A percentile compares a stretch with the other conserved stretches of the same genome.
Evolutionary conservation across 129 eudicot species (phyloP).

Genomic region (Helianthus annuus): HanXRQr2.0-SUNRISE NC_035445.2:64563389-64563888

Average conservation of each 20-base stretch:
- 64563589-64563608: neutral
- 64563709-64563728: slow-evolving; percentile 14
- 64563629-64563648: neutral
- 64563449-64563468: neutral
- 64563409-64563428: too few species aligned
- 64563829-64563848: slow-evolving; percentile 20
- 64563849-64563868: slow-evolving; percentile 4
- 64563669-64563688: too few species aligned
- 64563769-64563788: slow-evolving; percentile 27
- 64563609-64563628: neutral
- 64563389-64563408: too few species aligned
- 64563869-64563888: slow-evolving; percentile 6
- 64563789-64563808: slow-evolving; percentile 19
- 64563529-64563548: too few species aligned
- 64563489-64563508: neutral
- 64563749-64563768: slow-evolving; percentile 19
- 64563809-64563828: slow-evolving; percentile 14
- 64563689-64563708: too few species aligned
- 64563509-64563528: neutral
- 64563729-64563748: slow-evolving; percentile 13
- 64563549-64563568: neutral
- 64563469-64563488: too few species aligned
- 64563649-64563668: neutral
- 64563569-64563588: neutral
- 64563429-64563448: neutral